Base-by-base conservation (phyloP, 2,329 filamentous ascomycete species). In the Aspergillus niger region DNA sequence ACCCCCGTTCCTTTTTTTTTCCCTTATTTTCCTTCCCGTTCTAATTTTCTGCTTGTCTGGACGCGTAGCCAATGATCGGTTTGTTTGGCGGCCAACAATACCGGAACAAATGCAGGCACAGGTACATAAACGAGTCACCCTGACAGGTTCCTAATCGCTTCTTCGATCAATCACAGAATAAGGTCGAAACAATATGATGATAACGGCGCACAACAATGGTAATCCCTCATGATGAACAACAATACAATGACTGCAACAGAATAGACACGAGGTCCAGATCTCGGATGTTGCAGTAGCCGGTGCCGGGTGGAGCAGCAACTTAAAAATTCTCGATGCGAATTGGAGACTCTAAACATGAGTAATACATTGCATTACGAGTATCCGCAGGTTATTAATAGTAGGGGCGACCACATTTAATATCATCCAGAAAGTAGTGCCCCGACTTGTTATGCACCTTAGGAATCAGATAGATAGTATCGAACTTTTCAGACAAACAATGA, bases 251-350 rank as follows among this genome's bases (percentile, higher is more conserved):
- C 13, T 36, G 32, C 11, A 26, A 36, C 51, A 30, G 15, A 22
- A 26, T 36, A 44, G 53, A 62, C 57, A 59, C 56, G 59, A 61
- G 56, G 59, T 32, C 60, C 57, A 64, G 64, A 65, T 65, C 60
- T 62, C 64, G 64, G 64, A 65, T 65, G 60, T 48, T 66, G 58
- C 57, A 50, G 60, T 49, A 55, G 62, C 64, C 62, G 64, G 55
- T 39, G 53, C 64, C 64, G 64, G 53, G 63, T 65, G 62, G 62
- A 62, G 57, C 51, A 48, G 32, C 20, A 59, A 59, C 57, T 54
- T 59, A 59, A 59, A 51, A 32, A 48, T 54, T 50, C 24, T 59
- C 41, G 50, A 53, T 53, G 36, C 11, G 26, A 36, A 50, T 50
- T 32, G 26, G 47, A 50, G 8, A n/a, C 30, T 28, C 6, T 6